phyloP scores from a whole-genome alignment of 306 rosid genomes.

The Vachellia collinsii region DNA sequence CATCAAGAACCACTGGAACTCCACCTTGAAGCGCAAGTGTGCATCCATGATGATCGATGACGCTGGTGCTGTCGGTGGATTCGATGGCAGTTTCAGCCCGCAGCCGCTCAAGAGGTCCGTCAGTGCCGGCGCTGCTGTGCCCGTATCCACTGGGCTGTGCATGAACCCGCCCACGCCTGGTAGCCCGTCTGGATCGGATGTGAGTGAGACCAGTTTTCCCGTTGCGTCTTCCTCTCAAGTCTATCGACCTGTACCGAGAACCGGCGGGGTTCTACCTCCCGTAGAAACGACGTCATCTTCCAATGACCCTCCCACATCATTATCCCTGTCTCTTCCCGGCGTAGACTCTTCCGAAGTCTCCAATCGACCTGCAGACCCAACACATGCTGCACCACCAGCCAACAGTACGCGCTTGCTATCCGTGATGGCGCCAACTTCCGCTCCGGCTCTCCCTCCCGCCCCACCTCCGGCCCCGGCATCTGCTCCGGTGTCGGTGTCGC shows the following conservation, averaged over 20 bases:
- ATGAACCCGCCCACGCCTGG: constrained; percentile 62
- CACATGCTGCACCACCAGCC: neutral
- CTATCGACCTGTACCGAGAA: constrained; percentile 69
- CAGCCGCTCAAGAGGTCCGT: constrained; percentile 76
- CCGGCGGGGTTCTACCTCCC: constrained; percentile 67
- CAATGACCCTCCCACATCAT: constrained; percentile 79
- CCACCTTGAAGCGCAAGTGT: constrained; percentile 89
- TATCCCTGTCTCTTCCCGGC: constrained; percentile 81
- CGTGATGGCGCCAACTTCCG: constrained; percentile 28
- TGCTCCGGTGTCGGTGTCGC: constrained; percentile 13
- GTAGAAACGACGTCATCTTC: constrained; percentile 67
- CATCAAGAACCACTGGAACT: constrained; percentile 96
- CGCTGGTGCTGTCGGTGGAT: neutral
- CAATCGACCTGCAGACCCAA: constrained; percentile 37
- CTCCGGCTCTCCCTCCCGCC: neutral
- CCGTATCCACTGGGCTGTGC: constrained; percentile 62
- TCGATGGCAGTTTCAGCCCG: constrained; percentile 21
- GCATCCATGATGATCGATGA: constrained; percentile 44
- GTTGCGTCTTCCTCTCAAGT: constrained; percentile 53
- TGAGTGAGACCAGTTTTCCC: constrained; percentile 81
- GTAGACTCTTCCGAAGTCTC: constrained; percentile 59
- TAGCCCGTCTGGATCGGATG: constrained; percentile 88
- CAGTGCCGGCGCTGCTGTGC: constrained; percentile 77
- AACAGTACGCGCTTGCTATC: constrained; percentile 43
- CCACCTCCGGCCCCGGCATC: neutral